Percentiles rank a stretch among this genome's conserved stretches.
phyloP scores from a whole-genome alignment of 306 rosid genomes.

The Quercus glauca region DNA sequence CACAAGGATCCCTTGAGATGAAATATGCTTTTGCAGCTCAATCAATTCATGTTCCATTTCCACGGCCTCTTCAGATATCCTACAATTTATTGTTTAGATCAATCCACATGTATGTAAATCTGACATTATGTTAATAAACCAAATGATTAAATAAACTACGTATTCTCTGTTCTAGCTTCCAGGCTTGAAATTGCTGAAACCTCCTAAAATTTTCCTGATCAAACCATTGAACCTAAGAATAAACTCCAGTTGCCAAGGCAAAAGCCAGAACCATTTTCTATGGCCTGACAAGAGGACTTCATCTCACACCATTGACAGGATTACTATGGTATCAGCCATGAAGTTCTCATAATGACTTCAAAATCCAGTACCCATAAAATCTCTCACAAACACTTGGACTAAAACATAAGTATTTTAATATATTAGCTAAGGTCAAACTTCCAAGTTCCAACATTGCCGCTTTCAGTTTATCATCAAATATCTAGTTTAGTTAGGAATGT shows the following conservation, averaged over 20 bases:
- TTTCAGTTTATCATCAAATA: not conserved
- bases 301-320: not conserved
- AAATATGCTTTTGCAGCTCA: conserved; percentile 86
- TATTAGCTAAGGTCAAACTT: not conserved
- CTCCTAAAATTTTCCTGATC: not conserved
- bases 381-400: not conserved
- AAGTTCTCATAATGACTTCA: not conserved
- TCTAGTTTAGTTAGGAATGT: not conserved
- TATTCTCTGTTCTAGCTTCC: not conserved
- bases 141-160: conserved; percentile 4
- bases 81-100: conserved; percentile 29
- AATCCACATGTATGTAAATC: conserved; percentile 6
- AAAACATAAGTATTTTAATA: not conserved
- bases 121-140: not conserved
- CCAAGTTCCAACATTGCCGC: not conserved
- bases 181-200: not conserved
- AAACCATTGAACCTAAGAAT: not conserved
- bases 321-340: not conserved
- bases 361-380: not conserved
- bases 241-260: not conserved
- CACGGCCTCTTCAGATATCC: conserved; percentile 96
- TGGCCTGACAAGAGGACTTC: not conserved
- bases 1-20: conserved; percentile 86
- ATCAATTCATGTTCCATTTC: conserved; percentile 88
- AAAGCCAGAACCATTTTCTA: not conserved